A percentile compares a stretch with the other conserved stretches of the same genome.
Conservation (phyloP, 1,284 basidiomycete genomes). For the Papiliotrema terrestris region DNA sequence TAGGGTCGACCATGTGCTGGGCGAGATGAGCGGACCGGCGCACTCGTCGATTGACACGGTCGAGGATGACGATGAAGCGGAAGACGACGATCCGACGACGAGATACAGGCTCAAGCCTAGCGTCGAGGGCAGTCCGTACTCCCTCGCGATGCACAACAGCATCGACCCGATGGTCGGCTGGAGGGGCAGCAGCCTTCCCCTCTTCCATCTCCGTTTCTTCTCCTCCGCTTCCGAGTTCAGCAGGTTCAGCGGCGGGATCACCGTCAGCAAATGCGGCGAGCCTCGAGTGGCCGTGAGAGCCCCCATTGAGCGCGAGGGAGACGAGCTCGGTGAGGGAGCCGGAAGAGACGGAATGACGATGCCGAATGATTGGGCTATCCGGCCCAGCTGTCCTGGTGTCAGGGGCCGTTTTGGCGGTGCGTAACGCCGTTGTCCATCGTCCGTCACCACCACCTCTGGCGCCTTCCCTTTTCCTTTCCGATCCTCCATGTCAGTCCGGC, state of each 20-base stretch:
- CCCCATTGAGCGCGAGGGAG: background rate
- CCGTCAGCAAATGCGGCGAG: conserved; percentile 32
- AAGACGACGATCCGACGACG: conserved; percentile 13
- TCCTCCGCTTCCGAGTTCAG: conserved; percentile 12
- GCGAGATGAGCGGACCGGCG: conserved; percentile 34
- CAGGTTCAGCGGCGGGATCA: conserved; percentile 37
- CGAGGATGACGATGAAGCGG: conserved; percentile 9
- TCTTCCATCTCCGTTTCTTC: conserved; percentile 32
- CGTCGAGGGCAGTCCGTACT: conserved; percentile 45
- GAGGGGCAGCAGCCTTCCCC: conserved; percentile 42
- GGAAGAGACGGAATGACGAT: conserved; percentile 37
- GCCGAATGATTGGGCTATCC: conserved; percentile 45
- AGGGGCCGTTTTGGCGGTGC: conserved; percentile 36
- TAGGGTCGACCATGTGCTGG: conserved; percentile 34
- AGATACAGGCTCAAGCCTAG: conserved; percentile 43
- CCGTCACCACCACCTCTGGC: background rate
- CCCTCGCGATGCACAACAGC: conserved; percentile 44
- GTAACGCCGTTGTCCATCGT: conserved; percentile 18
- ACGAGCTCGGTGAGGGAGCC: conserved; percentile 9
- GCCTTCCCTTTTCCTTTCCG: background rate
- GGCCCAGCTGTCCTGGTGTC: conserved; percentile 35
- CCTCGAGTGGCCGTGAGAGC: conserved; percentile 4
- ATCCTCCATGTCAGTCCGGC: no score
- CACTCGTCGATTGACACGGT: conserved; percentile 16
- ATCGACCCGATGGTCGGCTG: conserved; percentile 43